Evolutionary conservation across 176 grass and related monocot genomes (phyloP), one percentile per base, ranked within the genome.

Genomic region (Calamus simplicifolius): DNA sequence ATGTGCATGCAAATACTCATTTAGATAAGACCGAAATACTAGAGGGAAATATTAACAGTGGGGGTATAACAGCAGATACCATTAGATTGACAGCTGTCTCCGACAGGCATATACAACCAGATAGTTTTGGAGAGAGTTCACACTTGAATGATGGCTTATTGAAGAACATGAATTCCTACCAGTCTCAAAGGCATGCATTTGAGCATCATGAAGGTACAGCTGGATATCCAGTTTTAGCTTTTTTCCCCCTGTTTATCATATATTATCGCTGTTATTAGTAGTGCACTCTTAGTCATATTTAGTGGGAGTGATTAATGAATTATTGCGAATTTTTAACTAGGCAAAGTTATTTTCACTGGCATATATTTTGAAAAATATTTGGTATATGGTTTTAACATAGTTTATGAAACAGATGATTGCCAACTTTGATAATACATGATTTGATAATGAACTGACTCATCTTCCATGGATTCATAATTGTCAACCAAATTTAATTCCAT

Each of bases 161-260:
- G 67, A 63, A 79, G 56, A 70, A 74, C 57, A 74, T 69, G 4
- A 75, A 61, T 79, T 69, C 75, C 6, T 89, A 83, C 61, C 55
- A 82, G 58, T 76, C 81, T 71, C 81, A 88, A 31, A 62, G 35
- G 10, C 63, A 70, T 67, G 76, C 73, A 69, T 77, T 60, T 58
- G 49, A 73, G 70, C 75, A 80, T 50, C 69, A 76, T 3, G 79
- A 93, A 79, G 79, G 94, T 98, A 81, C 27, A 29, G 52, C 2
- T 17, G 49, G 50, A 26, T 27, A 17, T 6, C 25, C 29, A 28
- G 2, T 16, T 4, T n/a, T 66, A 19, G 17, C 26, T 66, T 16
- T 66, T 27, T 18, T 19, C 6, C 15, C 38, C 49, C 27, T 29
- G 21, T 5, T 51, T 26, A 7, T 52, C 18, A 28, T 26, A 18